Conservation (phyloP, 331 rosid genomes). For the Spiraea crenata region DNA sequence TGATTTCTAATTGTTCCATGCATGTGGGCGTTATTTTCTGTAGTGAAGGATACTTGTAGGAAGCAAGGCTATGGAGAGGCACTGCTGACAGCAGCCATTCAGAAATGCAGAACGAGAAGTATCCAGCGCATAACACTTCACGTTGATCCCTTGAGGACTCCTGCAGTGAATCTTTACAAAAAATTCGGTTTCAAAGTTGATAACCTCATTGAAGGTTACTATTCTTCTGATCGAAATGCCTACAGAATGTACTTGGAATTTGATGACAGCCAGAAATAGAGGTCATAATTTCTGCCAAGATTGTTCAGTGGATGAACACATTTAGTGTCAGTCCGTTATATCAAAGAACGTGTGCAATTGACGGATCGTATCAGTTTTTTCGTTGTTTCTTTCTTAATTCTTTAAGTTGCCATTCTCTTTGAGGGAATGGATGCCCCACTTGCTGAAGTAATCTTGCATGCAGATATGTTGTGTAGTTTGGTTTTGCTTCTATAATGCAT, state of each 20-base stretch:
- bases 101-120: conserved; percentile 68
- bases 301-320: too few species aligned
- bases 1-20: not conserved
- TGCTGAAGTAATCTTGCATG: too few species aligned
- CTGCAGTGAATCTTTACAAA: conserved; percentile 73
- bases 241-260: conserved; percentile 80
- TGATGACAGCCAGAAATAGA: conserved; percentile 32
- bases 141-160: conserved; percentile 68
- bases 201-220: conserved; percentile 62
- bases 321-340: too few species aligned
- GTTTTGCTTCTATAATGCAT: too few species aligned
- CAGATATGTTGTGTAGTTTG: too few species aligned
- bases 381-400: too few species aligned
- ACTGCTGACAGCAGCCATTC: conserved; percentile 68
- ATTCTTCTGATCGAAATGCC: conserved; percentile 73
- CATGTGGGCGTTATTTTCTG: not conserved
- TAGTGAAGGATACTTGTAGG: conserved; percentile 79
- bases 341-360: too few species aligned
- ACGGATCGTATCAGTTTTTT: too few species aligned
- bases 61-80: conserved; percentile 81
- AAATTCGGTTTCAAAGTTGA: conserved; percentile 80
- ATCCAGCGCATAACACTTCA: conserved; percentile 74
- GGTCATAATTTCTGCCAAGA: not conserved
- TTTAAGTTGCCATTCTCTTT: too few species aligned
- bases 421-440: too few species aligned